Conservation (phyloP, 805 yeast genomes). For the Lachancea nothofagi region DNA sequence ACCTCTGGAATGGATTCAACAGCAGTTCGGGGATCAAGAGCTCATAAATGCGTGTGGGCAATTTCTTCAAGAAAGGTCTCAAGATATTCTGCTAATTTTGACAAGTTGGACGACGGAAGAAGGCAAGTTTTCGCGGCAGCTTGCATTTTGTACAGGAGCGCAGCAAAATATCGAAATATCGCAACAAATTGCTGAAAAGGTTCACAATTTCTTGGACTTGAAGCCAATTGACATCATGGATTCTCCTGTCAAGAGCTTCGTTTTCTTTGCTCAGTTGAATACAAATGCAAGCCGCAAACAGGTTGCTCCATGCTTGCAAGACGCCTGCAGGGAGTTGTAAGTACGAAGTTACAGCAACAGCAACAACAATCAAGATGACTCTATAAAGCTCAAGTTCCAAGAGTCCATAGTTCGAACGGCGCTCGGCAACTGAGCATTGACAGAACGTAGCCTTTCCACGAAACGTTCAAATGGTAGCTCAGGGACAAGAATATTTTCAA, state of each 20-base stretch:
- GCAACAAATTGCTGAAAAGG: slow-evolving; percentile 13
- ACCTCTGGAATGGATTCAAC: slow-evolving; percentile 49
- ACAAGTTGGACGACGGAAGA: slow-evolving; percentile 37
- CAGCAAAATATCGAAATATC: slow-evolving; percentile 14
- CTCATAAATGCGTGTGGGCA: slow-evolving; percentile 22
- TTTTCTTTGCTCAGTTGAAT: slow-evolving; percentile 45
- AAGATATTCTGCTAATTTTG: slow-evolving; percentile 45
- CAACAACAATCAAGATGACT: not conserved
- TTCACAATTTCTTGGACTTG: slow-evolving; percentile 17
- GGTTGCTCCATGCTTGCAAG: slow-evolving; percentile 57
- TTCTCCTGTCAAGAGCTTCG: slow-evolving; percentile 1
- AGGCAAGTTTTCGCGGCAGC: slow-evolving; percentile 39
- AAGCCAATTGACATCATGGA: slow-evolving; percentile 9
- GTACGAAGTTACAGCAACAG: not conserved
- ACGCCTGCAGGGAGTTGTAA: slow-evolving; percentile 5
- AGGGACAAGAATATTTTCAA: slow-evolving; percentile 17
- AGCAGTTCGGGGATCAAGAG: slow-evolving; percentile 23
- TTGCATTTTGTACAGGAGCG: slow-evolving; percentile 6
- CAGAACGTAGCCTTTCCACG: slow-evolving; percentile 9
- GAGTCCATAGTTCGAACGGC: slow-evolving; percentile 10
- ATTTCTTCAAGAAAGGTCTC: slow-evolving; percentile 27
- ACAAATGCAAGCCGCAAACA: slow-evolving; percentile 73
- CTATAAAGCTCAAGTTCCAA: slow-evolving; percentile 25
- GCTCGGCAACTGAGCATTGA: slow-evolving; percentile 16
- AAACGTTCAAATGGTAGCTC: slow-evolving; percentile 17